Base-by-base conservation (phyloP, 2,329 filamentous ascomycete species). In the Ceratocystis albifundus region DNA sequence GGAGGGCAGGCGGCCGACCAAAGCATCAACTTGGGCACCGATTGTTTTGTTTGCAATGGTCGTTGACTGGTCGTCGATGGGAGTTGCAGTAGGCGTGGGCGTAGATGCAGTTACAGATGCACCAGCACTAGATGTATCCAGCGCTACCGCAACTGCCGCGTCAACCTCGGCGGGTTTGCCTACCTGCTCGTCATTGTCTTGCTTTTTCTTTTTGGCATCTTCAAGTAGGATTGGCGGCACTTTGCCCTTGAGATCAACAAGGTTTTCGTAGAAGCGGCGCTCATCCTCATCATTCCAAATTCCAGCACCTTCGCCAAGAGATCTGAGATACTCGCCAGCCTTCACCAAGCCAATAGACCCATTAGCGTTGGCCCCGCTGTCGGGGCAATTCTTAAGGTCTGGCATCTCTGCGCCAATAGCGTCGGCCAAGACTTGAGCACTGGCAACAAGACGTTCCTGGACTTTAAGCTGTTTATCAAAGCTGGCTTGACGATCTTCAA, bases 201-300 rank as follows among this genome's bases (percentile, higher is more conserved):
- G 62, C 74, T 95, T 96, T 77, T 96, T 96, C 79, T 96, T 97
- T 76, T 95, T 96, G 65, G 85, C 85, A 71, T 97, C 94, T 72
- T 99, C 94, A 0, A 99, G 83, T 7, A 99, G 80, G 71, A 99
- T 95, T 1, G 88, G 88, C 0, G 94, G 95, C 2, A 99, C 94
- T 71, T 96, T 95, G 71, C 95, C 94, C 73, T 95, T 96, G 17
- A 99, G 79, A 73, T 99, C 94, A 12, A 96, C 88, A 10, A 99
- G 76, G 70, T 96, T 97, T 78, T 99, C 94, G 76, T 99, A 99
- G 75, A 99, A 99, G 68, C 94, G 89, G 68, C 94, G 86, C 76
- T 99, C 93, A 65, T 99, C 94, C 73, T 99, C 94, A 71, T 99
- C 94, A 77, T 96, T 92, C 94, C 94, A 99, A 69, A 99, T 97